Percentiles rank a stretch among this genome's conserved stretches.
Evolutionary conservation across 2,329 filamentous ascomycete genomes (phyloP).

Genomic region (Penicillium sp.): DNA sequence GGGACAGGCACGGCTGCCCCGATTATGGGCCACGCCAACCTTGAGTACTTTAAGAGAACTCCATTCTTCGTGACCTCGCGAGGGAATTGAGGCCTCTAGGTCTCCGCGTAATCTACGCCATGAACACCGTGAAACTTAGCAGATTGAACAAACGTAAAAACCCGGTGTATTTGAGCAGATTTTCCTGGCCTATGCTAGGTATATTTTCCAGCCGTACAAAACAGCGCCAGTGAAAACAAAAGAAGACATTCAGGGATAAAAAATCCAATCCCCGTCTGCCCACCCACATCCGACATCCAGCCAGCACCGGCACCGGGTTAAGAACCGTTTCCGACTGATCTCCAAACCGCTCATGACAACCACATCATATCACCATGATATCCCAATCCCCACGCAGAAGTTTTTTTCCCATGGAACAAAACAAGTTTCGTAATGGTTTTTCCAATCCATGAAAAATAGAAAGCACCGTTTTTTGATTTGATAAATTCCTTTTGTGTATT

Average conservation of each 20-base stretch:
- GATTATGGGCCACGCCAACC: too few relatives aligned
- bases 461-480: constrained; percentile 16
- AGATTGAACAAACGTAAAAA: constrained; percentile 29
- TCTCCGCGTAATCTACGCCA: neutral
- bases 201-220: constrained; percentile 30
- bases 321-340: constrained; percentile 12
- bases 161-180: constrained; percentile 35
- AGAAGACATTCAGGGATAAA: constrained; percentile 16
- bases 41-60: too few relatives aligned
- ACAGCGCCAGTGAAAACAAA: constrained; percentile 28
- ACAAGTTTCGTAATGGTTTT: constrained; percentile 25
- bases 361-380: constrained; percentile 21
- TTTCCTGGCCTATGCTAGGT: constrained; percentile 37
- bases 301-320: constrained; percentile 20
- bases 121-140: neutral
- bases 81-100: too few relatives aligned
- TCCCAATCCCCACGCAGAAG: constrained; percentile 25
- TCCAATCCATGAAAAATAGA: constrained; percentile 14
- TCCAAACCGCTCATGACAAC: constrained; percentile 21
- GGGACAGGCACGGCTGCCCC: too few relatives aligned
- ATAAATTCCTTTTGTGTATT: constrained; percentile 52
- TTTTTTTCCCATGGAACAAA: constrained; percentile 18
- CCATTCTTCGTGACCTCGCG: too few relatives aligned
- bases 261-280: constrained; percentile 20
- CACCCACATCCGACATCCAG: constrained; percentile 19